Conservation (phyloP, 2,329 filamentous ascomycete genomes). For the Ramularia endophylla region DNA sequence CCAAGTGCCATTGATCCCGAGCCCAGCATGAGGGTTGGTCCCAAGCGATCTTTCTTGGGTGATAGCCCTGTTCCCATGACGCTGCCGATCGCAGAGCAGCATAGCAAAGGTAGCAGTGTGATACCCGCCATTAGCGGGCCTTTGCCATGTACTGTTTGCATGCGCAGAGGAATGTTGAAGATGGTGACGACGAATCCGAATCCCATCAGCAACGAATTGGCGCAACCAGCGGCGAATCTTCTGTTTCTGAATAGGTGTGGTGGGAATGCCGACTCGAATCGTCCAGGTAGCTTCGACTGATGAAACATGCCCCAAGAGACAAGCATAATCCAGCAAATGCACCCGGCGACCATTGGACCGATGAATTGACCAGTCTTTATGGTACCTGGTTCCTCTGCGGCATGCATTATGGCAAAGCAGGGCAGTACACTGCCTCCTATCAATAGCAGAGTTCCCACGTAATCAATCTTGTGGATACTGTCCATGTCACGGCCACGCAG, state of each 20-base stretch:
- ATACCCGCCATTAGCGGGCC: slow-evolving; percentile 18
- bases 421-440: slow-evolving; percentile 1
- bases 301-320: slow-evolving; percentile 2
- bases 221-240: slow-evolving; percentile 3
- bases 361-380: slow-evolving; percentile 2
- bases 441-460: slow-evolving; percentile 1
- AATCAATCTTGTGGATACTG: slow-evolving; percentile 1
- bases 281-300: neutral
- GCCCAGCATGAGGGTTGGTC: slow-evolving; percentile 9
- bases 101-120: slow-evolving; percentile 17
- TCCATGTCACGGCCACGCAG: neutral
- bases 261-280: slow-evolving; percentile 2
- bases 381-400: neutral
- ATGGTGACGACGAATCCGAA: slow-evolving; percentile 20
- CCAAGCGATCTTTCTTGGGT: slow-evolving; percentile 8
- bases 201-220: slow-evolving; percentile 12
- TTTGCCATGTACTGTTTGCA: slow-evolving; percentile 19
- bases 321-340: slow-evolving; percentile 1
- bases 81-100: slow-evolving; percentile 13
- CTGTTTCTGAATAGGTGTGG: slow-evolving; percentile 1
- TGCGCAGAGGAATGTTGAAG: slow-evolving; percentile 19
- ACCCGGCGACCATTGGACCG: neutral
- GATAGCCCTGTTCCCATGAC: slow-evolving; percentile 10
- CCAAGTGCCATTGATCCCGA: slow-evolving; percentile 13
- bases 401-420: slow-evolving; percentile 1